phyloP scores from a whole-genome alignment of 768 basidiomycete species.

The Tylopilus plumbeoviolaceoides region DNA sequence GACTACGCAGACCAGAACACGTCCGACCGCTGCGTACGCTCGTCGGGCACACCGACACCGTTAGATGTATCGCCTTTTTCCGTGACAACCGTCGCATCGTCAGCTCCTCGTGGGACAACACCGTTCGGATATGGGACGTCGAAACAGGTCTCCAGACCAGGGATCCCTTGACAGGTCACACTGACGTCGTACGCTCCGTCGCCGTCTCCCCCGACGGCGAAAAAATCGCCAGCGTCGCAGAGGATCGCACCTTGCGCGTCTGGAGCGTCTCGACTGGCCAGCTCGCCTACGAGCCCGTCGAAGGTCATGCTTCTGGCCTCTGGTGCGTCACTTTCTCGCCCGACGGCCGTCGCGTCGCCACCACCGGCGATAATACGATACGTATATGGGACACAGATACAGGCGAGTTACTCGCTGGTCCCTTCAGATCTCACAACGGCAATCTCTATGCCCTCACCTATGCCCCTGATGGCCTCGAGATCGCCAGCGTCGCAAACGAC shows the following conservation, averaged over 20 bases:
- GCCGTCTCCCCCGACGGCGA: constrained; percentile 28
- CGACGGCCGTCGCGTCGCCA: constrained; percentile 29
- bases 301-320: constrained; percentile 25
- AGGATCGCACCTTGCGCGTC: constrained; percentile 28
- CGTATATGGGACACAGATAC: constrained; percentile 30
- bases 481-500: constrained; percentile 30
- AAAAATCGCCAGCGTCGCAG: constrained; percentile 25
- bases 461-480: constrained; percentile 28
- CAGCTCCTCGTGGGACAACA: constrained; percentile 25
- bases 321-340: constrained; percentile 32
- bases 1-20: constrained; percentile 22
- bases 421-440: constrained; percentile 30
- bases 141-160: constrained; percentile 12
- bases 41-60: constrained; percentile 32
- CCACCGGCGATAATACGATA: constrained; percentile 31
- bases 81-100: constrained; percentile 23
- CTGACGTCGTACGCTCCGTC: constrained; percentile 27
- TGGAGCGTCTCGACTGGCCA: constrained; percentile 24
- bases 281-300: constrained; percentile 22
- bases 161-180: constrained; percentile 24
- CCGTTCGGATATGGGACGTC: constrained; percentile 28
- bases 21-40: constrained; percentile 23
- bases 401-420: constrained; percentile 23
- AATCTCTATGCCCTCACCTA: constrained; percentile 38
- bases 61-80: constrained; percentile 28